These are phyloP conservation scores for Aspergillus bridgeri DNA, from an alignment of 495 filamentous ascomycete species.

Conservation along the genomic window DNA sequence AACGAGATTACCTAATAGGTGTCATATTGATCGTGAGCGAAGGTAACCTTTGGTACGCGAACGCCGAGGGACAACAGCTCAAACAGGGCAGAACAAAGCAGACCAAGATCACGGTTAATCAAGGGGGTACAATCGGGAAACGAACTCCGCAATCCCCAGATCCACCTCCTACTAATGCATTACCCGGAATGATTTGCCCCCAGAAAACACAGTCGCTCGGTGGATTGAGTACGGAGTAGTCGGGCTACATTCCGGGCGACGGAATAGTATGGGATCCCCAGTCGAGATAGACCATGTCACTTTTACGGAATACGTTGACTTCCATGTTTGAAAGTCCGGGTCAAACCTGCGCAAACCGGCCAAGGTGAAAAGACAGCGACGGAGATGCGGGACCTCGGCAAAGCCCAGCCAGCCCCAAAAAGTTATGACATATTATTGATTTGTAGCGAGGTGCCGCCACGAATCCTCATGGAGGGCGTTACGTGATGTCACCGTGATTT, in stretches of 20 bases:
- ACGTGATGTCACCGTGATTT: neutral
- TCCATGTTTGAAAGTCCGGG: too few species aligned
- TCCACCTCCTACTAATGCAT: conserved; percentile 11
- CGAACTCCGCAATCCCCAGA: conserved; percentile 20
- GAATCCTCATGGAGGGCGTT: neutral
- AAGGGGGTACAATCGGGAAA: conserved; percentile 13
- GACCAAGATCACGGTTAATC: neutral
- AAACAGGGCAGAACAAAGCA: neutral
- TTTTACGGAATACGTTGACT: too few species aligned
- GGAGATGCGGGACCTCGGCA: conserved; percentile 18
- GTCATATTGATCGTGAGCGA: too few species aligned
- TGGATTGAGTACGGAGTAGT: neutral
- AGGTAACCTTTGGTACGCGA: too few species aligned
- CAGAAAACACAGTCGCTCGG: neutral
- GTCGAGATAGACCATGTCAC: neutral
- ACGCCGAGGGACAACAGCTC: neutral
- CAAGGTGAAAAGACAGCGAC: conserved; percentile 32
- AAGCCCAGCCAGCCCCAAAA: conserved; percentile 3
- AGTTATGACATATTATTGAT: neutral
- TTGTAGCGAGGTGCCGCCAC: neutral
- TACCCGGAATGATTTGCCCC: conserved; percentile 8
- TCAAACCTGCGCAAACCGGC: neutral
- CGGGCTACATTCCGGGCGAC: neutral
- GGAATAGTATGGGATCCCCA: neutral
- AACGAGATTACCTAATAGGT: neutral